Base-by-base conservation (phyloP, 2,329 filamentous ascomycete genomes). In the Aspergillus amoenus region DNA sequence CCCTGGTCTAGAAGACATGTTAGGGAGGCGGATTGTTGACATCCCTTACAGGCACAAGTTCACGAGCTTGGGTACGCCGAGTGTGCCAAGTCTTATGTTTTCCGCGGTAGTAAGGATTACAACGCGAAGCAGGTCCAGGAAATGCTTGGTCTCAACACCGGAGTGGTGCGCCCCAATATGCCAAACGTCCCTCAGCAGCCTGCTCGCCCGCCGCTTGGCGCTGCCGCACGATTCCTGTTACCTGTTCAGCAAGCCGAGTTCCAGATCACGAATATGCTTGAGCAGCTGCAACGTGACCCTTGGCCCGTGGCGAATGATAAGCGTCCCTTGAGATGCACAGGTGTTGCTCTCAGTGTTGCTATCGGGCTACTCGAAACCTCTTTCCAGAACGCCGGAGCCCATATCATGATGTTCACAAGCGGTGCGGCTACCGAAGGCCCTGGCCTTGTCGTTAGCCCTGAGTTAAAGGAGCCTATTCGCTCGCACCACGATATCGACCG, bases 401-500 rank as follows among this genome's bases (percentile, higher is more conserved):
- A 94, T 63, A 92, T 99, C 68, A 99, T 99, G 94, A 83, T 97
- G 45, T 99, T 99, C 74, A 90, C 93, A 54, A 95, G 93, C 69
- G 94, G 94, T 37, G 89, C 94, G 52, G 92, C 93, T 41, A 99
- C 94, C 0, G 94, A 99, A 76, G 94, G 94, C 1, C 94, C 94
- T 11, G 94, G 94, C 60, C 92, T 96, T 84, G 94, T 99, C 32
- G 94, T 99, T 71, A 93, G 93, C 2, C 91, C 94, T 22, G 94
- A 99, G 77, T 81, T 99, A 64, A 89, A 93, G 73, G 94, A 99
- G 74, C 92, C 95, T 9, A 97, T 99, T 64, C 89, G 94, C 70
- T 97, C 93, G 42, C 94, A 99, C 78, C 94, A 99, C 76, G 94
- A 99, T 70, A 99, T 99, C 75, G 94, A 99, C 73, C 87, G 93